phyloP scores from a whole-genome alignment of 805 yeast genomes.

The Saccharomycopsis sp. region DNA sequence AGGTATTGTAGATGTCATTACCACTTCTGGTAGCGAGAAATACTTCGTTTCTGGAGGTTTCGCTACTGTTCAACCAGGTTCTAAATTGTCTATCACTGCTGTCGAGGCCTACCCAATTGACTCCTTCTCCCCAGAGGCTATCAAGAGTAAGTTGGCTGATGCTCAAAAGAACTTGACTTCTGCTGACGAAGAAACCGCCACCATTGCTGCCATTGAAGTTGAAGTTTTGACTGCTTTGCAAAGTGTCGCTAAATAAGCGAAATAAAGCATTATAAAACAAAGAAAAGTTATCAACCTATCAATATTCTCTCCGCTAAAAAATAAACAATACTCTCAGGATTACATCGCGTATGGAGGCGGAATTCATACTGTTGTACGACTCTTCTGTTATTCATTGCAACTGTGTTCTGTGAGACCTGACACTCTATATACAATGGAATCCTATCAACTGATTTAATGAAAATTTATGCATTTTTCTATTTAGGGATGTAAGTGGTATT shows the following conservation, averaged over 20 bases:
- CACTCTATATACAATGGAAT: not conserved
- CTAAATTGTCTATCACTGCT: conserved; percentile 83
- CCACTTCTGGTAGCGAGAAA: conserved; percentile 66
- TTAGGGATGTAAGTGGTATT: too few species aligned
- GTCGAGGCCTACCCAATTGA: conserved; percentile 93
- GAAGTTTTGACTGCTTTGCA: conserved; percentile 94
- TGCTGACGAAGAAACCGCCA: conserved; percentile 81
- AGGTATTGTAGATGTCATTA: conserved; percentile 89
- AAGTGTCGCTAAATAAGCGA: conserved; percentile 60
- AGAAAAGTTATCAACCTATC: not conserved
- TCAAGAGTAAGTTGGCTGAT: conserved; percentile 77
- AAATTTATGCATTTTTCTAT: not conserved
- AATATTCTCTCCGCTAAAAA: not conserved
- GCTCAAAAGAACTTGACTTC: conserved; percentile 88
- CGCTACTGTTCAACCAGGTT: conserved; percentile 93
- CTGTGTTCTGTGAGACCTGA: too few species aligned
- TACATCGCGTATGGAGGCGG: not conserved
- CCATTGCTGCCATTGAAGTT: conserved; percentile 91
- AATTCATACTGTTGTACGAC: too few species aligned
- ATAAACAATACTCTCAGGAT: not conserved
- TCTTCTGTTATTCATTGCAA: too few species aligned
- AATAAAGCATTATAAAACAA: not conserved
- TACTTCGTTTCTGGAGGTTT: conserved; percentile 94
- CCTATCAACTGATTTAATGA: not conserved
- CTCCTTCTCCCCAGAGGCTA: conserved; percentile 72